Percentiles rank a stretch among this genome's conserved stretches.
These are phyloP conservation scores for Trichoderma guizhouense DNA, from an alignment of 2,329 filamentous ascomycete species.

Conservation along the genomic window DNA sequence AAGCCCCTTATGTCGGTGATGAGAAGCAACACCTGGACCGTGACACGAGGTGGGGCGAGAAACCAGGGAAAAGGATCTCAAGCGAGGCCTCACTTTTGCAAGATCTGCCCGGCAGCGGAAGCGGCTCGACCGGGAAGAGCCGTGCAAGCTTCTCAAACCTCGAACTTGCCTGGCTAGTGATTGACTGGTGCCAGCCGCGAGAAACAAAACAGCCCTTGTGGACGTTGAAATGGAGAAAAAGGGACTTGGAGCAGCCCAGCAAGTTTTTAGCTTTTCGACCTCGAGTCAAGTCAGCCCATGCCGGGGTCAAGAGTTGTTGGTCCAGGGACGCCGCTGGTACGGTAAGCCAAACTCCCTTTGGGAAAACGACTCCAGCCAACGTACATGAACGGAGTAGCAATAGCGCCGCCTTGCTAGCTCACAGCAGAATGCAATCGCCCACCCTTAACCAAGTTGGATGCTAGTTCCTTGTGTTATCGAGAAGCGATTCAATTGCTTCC, in stretches of 20 bases:
- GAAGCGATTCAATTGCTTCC: neutral
- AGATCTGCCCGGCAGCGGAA: conserved; percentile 1
- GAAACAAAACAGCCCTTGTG: neutral
- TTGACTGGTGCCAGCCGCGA: neutral
- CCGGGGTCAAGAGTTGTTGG: neutral
- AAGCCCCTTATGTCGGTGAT: neutral
- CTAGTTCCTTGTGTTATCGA: neutral
- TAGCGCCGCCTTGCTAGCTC: neutral
- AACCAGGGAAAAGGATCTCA: neutral
- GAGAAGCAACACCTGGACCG: neutral
- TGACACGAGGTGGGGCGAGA: neutral
- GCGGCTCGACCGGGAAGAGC: conserved; percentile 9
- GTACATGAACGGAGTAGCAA: neutral
- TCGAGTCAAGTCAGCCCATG: neutral
- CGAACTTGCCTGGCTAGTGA: neutral
- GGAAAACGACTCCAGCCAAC: neutral
- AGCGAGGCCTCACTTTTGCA: neutral
- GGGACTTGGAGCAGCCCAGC: neutral
- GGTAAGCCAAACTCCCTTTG: neutral
- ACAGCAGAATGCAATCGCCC: neutral
- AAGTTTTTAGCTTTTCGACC: neutral
- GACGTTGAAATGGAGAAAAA: conserved; percentile 11
- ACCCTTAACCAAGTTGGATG: neutral
- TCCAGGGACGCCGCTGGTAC: neutral
- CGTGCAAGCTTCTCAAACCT: neutral